Evolutionary conservation across 495 filamentous ascomycete species (phyloP).

Genomic region (Tuber borchii): DNA sequence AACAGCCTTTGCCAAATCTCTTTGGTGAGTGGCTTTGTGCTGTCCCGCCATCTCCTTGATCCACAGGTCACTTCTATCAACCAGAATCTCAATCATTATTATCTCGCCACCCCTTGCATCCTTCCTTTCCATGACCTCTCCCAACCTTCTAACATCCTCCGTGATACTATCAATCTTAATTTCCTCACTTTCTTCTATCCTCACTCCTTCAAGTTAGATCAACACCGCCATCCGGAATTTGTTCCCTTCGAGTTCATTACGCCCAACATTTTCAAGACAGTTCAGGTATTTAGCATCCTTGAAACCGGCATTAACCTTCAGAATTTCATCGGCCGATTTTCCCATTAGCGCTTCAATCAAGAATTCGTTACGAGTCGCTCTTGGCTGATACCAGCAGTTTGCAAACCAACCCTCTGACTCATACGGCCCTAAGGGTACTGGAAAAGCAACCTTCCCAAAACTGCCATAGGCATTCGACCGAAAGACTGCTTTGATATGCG

Average conservation of each 20-base stretch:
- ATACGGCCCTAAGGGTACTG: conserved; percentile 82
- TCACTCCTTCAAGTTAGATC: conserved; percentile 61
- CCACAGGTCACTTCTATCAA: conserved; percentile 70
- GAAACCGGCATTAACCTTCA: conserved; percentile 85
- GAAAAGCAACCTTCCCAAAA: conserved; percentile 84
- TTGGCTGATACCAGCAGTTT: conserved; percentile 94
- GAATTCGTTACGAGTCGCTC: conserved; percentile 73
- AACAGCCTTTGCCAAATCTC: conserved; percentile 81
- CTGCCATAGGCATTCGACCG: conserved; percentile 57
- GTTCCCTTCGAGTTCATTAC: conserved; percentile 66
- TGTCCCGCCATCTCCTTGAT: conserved; percentile 66
- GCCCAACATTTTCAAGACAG: conserved; percentile 72
- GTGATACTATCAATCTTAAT: conserved; percentile 53
- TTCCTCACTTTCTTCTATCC: conserved; percentile 63
- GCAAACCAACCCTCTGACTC: conserved; percentile 97
- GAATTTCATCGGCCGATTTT: conserved; percentile 74
- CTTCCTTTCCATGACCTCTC: conserved; percentile 55
- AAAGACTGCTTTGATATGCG: conserved; percentile 79
- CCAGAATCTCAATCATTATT: conserved; percentile 80
- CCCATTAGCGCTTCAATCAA: conserved; percentile 92
- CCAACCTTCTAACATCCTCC: conserved; percentile 65
- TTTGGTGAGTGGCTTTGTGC: conserved; percentile 62
- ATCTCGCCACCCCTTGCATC: conserved; percentile 78
- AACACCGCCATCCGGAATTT: too few species aligned
- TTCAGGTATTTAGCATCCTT: conserved; percentile 86